phyloP scores from a whole-genome alignment of 208 protist species.

The Acanthamoeba royreba region DNA sequence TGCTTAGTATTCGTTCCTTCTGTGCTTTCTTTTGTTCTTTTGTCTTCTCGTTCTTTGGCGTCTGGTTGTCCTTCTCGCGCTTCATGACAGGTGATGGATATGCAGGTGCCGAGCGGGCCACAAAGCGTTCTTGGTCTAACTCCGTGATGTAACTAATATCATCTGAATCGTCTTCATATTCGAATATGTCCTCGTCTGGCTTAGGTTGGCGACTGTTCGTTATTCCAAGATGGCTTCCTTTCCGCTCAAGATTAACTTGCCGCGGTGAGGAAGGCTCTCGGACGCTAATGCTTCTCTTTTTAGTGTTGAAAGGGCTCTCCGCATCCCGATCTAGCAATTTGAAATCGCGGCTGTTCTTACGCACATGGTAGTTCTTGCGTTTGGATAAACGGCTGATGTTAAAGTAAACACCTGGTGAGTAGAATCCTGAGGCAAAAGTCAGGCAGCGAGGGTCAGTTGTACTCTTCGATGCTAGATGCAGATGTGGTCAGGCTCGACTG shows the following conservation, averaged over 20 bases:
- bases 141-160: background rate
- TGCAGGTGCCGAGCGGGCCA: background rate
- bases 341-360: conserved; percentile 3
- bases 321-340: background rate
- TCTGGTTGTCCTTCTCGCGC: background rate
- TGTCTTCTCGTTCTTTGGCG: background rate
- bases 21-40: background rate
- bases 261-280: background rate
- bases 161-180: background rate
- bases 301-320: background rate
- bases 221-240: background rate
- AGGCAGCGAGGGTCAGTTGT: background rate
- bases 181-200: background rate
- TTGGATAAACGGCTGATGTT: background rate
- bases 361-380: background rate
- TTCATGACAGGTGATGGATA: background rate
- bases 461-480: background rate
- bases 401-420: background rate
- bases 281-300: background rate
- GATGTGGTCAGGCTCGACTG: background rate
- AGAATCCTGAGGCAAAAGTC: background rate
- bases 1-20: background rate
- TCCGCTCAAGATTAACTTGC: background rate
- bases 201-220: background rate
- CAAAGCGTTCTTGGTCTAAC: background rate